A percentile compares a stretch with the other conserved stretches of the same genome.
Conservation (phyloP, 2,329 filamentous ascomycete species). For the Aspergillus bombycis region DNA sequence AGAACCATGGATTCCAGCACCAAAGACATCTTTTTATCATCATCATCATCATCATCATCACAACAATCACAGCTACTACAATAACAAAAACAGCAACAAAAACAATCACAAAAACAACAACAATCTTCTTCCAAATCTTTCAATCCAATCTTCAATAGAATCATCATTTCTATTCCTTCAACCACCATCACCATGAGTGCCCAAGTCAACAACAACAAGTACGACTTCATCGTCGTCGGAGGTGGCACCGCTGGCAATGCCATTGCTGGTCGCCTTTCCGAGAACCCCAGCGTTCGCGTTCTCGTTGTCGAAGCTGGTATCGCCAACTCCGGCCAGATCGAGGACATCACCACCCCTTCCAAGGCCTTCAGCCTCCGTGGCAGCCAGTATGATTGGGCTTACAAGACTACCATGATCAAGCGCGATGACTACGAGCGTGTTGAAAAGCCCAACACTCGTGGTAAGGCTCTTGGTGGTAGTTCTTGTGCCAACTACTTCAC, state of each 20-base stretch:
- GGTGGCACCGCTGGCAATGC: slow-evolving; percentile 42
- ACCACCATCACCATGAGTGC: slow-evolving; percentile 11
- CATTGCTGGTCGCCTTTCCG: slow-evolving; percentile 57
- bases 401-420: slow-evolving; percentile 65
- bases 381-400: slow-evolving; percentile 64
- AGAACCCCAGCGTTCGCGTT: slow-evolving; percentile 50
- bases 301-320: slow-evolving; percentile 42
- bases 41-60: slow-evolving; percentile 1
- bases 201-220: slow-evolving; percentile 18
- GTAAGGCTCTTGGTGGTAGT: slow-evolving; percentile 63
- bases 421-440: slow-evolving; percentile 59
- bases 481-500: slow-evolving; percentile 66
- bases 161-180: background rate
- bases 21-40: background rate
- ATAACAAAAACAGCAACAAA: background rate
- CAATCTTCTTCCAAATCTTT: background rate
- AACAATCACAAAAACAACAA: background rate
- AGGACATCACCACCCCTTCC: slow-evolving; percentile 61
- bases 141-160: background rate
- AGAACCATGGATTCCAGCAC: background rate
- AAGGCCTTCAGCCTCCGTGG: slow-evolving; percentile 59
- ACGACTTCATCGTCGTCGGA: slow-evolving; percentile 37
- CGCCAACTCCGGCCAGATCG: slow-evolving; percentile 52
- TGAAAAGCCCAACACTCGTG: slow-evolving; percentile 66
- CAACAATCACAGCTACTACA: background rate